Evolutionary conservation across 2,329 filamentous ascomycete species (phyloP).

Genomic region (Venturia oleaginea): DNA sequence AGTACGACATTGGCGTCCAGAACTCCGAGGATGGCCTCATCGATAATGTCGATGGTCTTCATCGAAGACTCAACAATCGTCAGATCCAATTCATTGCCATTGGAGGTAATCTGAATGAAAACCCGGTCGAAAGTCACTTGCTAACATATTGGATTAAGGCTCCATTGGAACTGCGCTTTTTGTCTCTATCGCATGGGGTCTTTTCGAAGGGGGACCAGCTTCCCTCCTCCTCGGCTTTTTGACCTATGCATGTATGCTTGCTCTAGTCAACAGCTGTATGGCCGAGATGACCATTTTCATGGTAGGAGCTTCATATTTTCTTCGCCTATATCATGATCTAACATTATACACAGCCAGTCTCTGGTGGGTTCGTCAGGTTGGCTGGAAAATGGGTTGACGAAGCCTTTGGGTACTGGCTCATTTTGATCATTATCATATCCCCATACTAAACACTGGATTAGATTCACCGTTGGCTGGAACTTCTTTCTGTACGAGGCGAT

Average conservation of each 20-base stretch:
- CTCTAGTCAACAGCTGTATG: constrained; percentile 54
- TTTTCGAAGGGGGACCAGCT: constrained; percentile 41
- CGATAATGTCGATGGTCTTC: constrained; percentile 1
- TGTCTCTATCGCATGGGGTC: constrained; percentile 51
- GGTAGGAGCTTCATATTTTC: constrained; percentile 15
- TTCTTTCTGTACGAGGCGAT: constrained; percentile 44
- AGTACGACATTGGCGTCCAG: constrained; percentile 2
- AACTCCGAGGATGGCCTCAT: background rate
- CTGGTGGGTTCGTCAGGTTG: constrained; percentile 55
- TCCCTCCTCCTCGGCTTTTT: constrained; percentile 51
- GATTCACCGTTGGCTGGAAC: constrained; percentile 38
- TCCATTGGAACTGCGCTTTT: constrained; percentile 41
- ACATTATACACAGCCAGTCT: constrained; percentile 36
- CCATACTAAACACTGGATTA: background rate
- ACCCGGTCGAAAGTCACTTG: background rate
- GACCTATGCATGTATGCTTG: constrained; percentile 47
- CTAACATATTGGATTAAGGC: constrained; percentile 7
- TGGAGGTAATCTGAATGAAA: constrained; percentile 20
- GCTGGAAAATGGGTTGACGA: constrained; percentile 54
- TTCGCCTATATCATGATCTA: too few species aligned
- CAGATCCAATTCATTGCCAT: constrained; percentile 33
- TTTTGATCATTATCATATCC: constrained; percentile 38
- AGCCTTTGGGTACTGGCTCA: constrained; percentile 43
- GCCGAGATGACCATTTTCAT: constrained; percentile 57
- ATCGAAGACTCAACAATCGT: constrained; percentile 4